phyloP scores from a whole-genome alignment of 1,284 basidiomycete species.

The Mrakiaceae sp. region DNA sequence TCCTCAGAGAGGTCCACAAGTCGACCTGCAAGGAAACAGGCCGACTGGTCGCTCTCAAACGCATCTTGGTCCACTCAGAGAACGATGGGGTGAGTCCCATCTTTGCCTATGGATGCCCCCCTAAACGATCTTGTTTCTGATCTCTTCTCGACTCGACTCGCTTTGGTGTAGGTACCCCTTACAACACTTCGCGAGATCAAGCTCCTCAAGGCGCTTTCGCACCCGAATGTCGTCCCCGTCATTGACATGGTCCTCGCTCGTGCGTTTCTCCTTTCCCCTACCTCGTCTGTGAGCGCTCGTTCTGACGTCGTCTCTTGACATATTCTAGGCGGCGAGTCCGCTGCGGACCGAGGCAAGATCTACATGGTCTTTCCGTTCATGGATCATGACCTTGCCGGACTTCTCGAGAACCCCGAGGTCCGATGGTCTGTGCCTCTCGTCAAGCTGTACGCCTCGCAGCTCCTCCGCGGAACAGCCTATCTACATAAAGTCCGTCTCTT shows the following conservation, averaged over 20 bases:
- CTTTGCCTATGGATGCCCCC: no score
- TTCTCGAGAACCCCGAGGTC: conserved; percentile 81
- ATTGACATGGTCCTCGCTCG: conserved; percentile 71
- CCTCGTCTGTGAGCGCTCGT: not conserved
- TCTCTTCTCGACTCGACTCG: no score
- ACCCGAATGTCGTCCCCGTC: conserved; percentile 76
- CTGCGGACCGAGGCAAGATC: conserved; percentile 40
- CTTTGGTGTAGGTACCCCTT: conserved; percentile 48
- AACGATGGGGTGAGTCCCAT: conserved; percentile 65
- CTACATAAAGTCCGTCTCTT: conserved; percentile 64
- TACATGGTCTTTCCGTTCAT: conserved; percentile 99
- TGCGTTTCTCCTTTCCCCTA: conserved; percentile 22
- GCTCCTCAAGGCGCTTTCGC: conserved; percentile 79
- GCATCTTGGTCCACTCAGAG: conserved; percentile 91
- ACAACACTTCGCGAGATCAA: conserved; percentile 98
- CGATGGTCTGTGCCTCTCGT: conserved; percentile 69
- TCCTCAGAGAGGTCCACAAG: conserved; percentile 70
- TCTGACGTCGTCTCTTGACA: not conserved
- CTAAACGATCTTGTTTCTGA: not conserved
- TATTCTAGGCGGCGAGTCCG: conserved; percentile 7
- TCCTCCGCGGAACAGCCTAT: conserved; percentile 87
- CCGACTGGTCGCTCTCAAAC: conserved; percentile 72
- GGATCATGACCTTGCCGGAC: conserved; percentile 95
- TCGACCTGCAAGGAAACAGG: conserved; percentile 55
- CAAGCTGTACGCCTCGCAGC: conserved; percentile 91